These are phyloP conservation scores for Silene latifolia DNA, from an alignment of 148 eudicot species.

Conservation along the genomic window DNA sequence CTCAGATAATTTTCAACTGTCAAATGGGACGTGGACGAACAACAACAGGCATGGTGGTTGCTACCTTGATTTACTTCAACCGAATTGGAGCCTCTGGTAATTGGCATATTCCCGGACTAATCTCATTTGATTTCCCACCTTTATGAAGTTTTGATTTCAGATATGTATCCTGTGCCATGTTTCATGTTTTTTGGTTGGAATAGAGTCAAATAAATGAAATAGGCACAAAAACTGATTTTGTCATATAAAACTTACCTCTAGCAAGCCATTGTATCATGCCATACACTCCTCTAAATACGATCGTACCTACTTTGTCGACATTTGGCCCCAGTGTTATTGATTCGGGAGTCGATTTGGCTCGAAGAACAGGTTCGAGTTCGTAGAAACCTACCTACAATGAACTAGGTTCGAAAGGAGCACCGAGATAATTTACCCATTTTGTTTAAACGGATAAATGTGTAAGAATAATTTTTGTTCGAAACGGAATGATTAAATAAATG, in stretches of 20 bases:
- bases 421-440: too few relatives aligned
- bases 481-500: too few relatives aligned
- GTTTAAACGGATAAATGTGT: too few relatives aligned
- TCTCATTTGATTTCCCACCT: slow-evolving; percentile 10
- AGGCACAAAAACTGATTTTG: background rate
- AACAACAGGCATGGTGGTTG: slow-evolving; percentile 98
- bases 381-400: too few relatives aligned
- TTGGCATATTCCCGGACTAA: slow-evolving; percentile 11
- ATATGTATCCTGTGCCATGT: background rate
- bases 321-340: too few relatives aligned
- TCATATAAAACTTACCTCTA: background rate
- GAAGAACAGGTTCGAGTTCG: too few relatives aligned
- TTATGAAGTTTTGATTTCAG: background rate
- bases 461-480: too few relatives aligned
- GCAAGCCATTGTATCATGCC: too few relatives aligned
- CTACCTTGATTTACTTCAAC: slow-evolving; percentile 75
- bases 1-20: slow-evolving; percentile 83
- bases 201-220: background rate
- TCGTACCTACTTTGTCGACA: too few relatives aligned
- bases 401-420: too few relatives aligned
- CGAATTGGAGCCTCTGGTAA: slow-evolving; percentile 93
- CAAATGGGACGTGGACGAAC: slow-evolving; percentile 99
- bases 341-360: too few relatives aligned
- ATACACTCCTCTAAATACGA: too few relatives aligned
- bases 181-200: background rate